Evolutionary conservation across 192 early-diverging fungal genomes (phyloP).

Genomic region (Coemansia erecta): DNA sequence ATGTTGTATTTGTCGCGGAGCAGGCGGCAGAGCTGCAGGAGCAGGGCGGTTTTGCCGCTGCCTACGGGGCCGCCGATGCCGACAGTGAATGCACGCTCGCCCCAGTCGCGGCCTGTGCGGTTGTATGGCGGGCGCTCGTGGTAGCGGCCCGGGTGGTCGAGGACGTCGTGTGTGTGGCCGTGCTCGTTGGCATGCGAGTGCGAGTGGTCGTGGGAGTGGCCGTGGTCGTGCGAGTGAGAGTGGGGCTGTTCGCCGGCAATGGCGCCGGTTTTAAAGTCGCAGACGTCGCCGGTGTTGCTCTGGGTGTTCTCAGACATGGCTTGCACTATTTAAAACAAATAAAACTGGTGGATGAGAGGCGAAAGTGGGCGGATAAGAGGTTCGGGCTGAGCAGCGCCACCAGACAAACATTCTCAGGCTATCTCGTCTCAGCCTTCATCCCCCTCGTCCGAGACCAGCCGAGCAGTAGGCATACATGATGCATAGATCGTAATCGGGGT

Average conservation of each 20-base stretch:
- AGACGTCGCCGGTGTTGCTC: slow-evolving; percentile 16
- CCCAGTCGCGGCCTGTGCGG: slow-evolving; percentile 79
- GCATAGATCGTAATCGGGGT: no score
- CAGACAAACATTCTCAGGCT: no score
- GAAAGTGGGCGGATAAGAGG: no score
- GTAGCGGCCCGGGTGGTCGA: slow-evolving; percentile 86
- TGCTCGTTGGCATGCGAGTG: slow-evolving; percentile 64
- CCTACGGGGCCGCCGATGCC: slow-evolving; percentile 96
- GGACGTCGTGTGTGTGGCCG: slow-evolving; percentile 87
- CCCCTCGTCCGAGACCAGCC: no score
- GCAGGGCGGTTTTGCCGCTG: slow-evolving; percentile 90
- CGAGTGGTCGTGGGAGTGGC: slow-evolving; percentile 48
- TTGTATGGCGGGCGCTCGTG: slow-evolving; percentile 69
- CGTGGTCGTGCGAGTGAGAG: slow-evolving; percentile 24
- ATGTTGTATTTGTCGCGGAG: slow-evolving; percentile 81
- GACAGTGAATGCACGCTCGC: slow-evolving; percentile 89
- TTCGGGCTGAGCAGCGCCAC: no score
- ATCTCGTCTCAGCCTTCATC: no score
- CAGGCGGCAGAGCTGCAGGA: slow-evolving; percentile 84
- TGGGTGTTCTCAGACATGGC: slow-evolving; percentile 7
- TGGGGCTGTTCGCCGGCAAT: background rate
- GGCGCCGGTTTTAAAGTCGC: slow-evolving; percentile 36
- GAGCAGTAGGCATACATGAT: no score
- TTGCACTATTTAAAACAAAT: background rate
- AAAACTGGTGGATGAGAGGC: no score